phyloP scores from a whole-genome alignment of 2,329 filamentous ascomycete species.

The Cladosporium phlei region DNA sequence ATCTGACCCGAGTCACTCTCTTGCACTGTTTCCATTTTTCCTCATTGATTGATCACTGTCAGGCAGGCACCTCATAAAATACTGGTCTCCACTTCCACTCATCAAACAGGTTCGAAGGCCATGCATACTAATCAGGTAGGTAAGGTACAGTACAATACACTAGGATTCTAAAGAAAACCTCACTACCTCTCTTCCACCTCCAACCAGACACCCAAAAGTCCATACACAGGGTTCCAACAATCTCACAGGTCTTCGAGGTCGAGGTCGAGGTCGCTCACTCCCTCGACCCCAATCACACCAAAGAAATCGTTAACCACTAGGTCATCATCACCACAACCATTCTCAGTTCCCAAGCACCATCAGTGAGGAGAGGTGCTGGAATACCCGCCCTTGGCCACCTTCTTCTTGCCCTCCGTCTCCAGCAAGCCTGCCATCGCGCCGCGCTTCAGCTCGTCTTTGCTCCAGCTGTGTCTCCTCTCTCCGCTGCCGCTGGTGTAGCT shows the following conservation, averaged over 20 bases:
- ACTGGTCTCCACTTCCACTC: too few relatives aligned
- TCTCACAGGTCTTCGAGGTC: neutral
- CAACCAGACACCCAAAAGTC: neutral
- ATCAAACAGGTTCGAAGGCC: too few relatives aligned
- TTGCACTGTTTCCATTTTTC: too few relatives aligned
- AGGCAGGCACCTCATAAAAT: too few relatives aligned
- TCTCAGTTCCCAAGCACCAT: neutral
- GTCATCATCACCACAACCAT: neutral
- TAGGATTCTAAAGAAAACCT: too few relatives aligned
- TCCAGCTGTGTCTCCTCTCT: slow-evolving; percentile 26
- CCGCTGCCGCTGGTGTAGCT: slow-evolving; percentile 16
- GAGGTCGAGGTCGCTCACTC: neutral
- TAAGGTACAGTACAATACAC: too few relatives aligned
- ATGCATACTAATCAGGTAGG: too few relatives aligned
- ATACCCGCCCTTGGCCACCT: slow-evolving; percentile 13
- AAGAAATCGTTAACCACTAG: neutral
- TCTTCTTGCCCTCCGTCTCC: slow-evolving; percentile 9
- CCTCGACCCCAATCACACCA: neutral
- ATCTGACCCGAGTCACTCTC: too few relatives aligned
- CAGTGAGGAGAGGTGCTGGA: slow-evolving; percentile 5
- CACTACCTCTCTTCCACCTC: too few relatives aligned
- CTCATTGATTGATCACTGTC: too few relatives aligned
- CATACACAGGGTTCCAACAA: neutral
- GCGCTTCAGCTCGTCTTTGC: slow-evolving; percentile 28
- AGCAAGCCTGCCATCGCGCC: slow-evolving; percentile 27